Evolutionary conservation across 371 early-diverging fungal genomes (phyloP), one percentile per base, ranked within the genome.

Genomic region (Dichotomocladium elegans): DNA sequence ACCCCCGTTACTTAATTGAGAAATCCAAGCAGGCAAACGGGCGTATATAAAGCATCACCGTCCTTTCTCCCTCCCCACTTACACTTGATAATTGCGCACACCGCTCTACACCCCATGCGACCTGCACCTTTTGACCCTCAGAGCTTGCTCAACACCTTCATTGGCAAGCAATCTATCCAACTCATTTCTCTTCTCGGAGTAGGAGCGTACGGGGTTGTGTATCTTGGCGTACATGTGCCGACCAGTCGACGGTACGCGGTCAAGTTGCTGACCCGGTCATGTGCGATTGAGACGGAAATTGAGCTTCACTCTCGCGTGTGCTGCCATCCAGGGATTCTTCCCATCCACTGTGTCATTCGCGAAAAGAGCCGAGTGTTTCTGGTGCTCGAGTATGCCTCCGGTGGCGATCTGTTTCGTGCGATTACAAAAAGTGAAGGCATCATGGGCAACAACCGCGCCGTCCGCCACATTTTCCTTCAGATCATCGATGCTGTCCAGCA

Each of bases 401-500:
- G 85, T 15, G 85, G 83, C 24, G 88, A 89, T 63, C 62, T 85
- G 21, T 89, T 83, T 56, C 68, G 79, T 21, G 68, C 66, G 35
- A 85, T 86, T 40, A 85, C 81, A 2, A 71, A 77, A 48, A 60
- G 69, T 6, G 73, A 77, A 44, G 74, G 68, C 1, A 68, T 79
- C 24, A 66, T 74, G 15, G 77, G 84, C 41, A 86, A 84, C 55
- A 79, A 85, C 43, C 60, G 62, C 46, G 76, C 85, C 46, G 87
- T 88, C 51, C 77, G 85, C 43, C 63, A 80, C 26, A 70, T 94
- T 37, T 92, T 95, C 66, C 63, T 83, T 45, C 92, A 95, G 58
- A 89, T 94, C 55, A 70, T 90, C 17, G 86, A 85, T 44, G 92
- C 93, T 1, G 89, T 95, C 1, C 66, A 79, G 8, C 82, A 88